A percentile compares a stretch with the other conserved stretches of the same genome.
These are phyloP conservation scores for Durotheca rogersii DNA, from an alignment of 495 filamentous ascomycete genomes.

Conservation along the genomic window DNA sequence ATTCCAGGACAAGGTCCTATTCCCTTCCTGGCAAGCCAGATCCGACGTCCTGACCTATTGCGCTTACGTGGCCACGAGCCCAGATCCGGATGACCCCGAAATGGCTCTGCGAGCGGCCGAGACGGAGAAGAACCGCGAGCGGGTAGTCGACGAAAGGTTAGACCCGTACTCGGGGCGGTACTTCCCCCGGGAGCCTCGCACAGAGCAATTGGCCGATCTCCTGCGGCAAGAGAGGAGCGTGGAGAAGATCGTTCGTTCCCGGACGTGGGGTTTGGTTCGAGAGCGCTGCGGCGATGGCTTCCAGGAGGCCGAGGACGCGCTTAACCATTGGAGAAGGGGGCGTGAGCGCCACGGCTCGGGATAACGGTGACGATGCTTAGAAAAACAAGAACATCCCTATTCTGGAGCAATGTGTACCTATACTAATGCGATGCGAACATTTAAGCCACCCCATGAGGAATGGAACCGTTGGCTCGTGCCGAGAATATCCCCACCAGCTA, in stretches of 20 bases:
- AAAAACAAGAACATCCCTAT: no score
- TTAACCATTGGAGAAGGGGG: conserved; percentile 47
- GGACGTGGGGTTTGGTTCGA: conserved; percentile 80
- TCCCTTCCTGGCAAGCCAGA: conserved; percentile 84
- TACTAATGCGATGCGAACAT: no score
- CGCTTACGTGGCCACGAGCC: conserved; percentile 79
- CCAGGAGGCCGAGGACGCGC: conserved; percentile 61
- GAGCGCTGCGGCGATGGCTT: conserved; percentile 69
- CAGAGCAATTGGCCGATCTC: conserved; percentile 74
- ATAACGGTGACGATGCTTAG: no score
- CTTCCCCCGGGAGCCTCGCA: conserved; percentile 79
- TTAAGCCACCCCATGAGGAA: no score
- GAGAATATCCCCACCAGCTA: no score
- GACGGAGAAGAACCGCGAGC: conserved; percentile 66
- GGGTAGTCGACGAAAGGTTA: conserved; percentile 81
- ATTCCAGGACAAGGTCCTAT: conserved; percentile 80
- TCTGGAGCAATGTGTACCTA: no score
- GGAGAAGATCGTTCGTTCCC: conserved; percentile 79
- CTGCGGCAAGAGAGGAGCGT: conserved; percentile 83
- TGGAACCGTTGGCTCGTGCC: no score
- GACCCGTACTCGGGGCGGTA: conserved; percentile 90
- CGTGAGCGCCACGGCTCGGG: conserved; percentile 17
- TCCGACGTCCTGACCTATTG: conserved; percentile 90
- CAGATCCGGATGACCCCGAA: conserved; percentile 88
- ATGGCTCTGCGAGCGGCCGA: conserved; percentile 67